These are phyloP conservation scores for Cadophora luteo-olivacea DNA, from an alignment of 2,329 filamentous ascomycete species.

Conservation along the genomic window DNA sequence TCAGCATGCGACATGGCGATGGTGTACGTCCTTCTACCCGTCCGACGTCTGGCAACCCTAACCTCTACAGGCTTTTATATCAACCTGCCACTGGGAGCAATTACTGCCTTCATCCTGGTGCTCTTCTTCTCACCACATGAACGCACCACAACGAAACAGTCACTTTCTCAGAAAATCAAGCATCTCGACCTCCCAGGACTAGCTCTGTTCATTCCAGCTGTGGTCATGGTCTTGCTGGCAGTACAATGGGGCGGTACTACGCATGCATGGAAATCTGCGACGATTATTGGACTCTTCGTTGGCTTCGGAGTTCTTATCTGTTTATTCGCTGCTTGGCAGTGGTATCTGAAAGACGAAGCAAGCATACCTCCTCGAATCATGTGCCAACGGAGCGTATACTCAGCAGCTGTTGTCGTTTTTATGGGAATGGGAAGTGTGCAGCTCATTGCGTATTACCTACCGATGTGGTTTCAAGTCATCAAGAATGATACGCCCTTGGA, in stretches of 20 bases:
- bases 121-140: constrained; percentile 48
- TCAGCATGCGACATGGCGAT: constrained; percentile 46
- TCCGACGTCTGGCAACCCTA: constrained; percentile 15
- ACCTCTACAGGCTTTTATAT: constrained; percentile 42
- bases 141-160: constrained; percentile 12
- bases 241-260: constrained; percentile 43
- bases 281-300: constrained; percentile 45
- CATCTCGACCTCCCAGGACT: constrained; percentile 45
- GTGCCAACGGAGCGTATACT: constrained; percentile 44
- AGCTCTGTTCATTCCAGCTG: constrained; percentile 41
- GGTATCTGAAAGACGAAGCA: constrained; percentile 45
- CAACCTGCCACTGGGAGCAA: constrained; percentile 50
- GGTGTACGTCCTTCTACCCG: constrained; percentile 41
- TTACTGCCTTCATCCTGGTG: constrained; percentile 45
- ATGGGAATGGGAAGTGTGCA: constrained; percentile 28
- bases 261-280: constrained; percentile 42
- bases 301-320: constrained; percentile 37
- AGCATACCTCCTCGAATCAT: constrained; percentile 48
- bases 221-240: constrained; percentile 43
- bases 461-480: constrained; percentile 57
- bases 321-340: constrained; percentile 43
- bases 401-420: constrained; percentile 37
- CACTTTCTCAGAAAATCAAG: constrained; percentile 40
- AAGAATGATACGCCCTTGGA: constrained; percentile 44
- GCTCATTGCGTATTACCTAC: constrained; percentile 51